Percentiles rank a stretch among this genome's conserved stretches.
Conservation (phyloP, 306 rosid species). For the Ceratonia siliqua region DNA sequence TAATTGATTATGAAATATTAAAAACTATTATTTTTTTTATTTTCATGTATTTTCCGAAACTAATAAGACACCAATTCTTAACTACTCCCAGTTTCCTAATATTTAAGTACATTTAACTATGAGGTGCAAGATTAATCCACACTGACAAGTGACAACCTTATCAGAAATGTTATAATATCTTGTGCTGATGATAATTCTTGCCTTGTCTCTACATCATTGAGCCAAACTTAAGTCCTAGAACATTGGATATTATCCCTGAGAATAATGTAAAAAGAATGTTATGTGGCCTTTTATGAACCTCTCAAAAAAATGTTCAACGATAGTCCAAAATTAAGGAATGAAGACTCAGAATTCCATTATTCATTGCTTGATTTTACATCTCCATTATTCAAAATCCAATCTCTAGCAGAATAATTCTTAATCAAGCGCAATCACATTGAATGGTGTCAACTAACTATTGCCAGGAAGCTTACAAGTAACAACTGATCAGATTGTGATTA, state of each 20-base stretch:
- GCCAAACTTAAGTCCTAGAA: background rate
- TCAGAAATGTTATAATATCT: conserved; percentile 4
- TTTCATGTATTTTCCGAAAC: background rate
- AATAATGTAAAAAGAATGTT: background rate
- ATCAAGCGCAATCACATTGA: conserved; percentile 1
- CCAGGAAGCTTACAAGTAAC: conserved; percentile 9
- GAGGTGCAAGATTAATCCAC: background rate
- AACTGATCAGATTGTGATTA: background rate
- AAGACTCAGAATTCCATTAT: conserved; percentile 22
- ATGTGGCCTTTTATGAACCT: conserved; percentile 5
- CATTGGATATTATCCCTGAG: background rate
- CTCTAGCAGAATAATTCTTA: background rate
- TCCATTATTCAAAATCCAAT: background rate
- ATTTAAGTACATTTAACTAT: conserved; percentile 5
- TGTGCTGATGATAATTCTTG: background rate
- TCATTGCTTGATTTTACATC: conserved; percentile 16
- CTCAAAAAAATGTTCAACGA: conserved; percentile 6
- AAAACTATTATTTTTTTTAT: no score
- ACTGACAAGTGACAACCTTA: background rate
- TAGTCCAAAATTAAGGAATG: background rate
- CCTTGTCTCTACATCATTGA: background rate
- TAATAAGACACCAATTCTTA: background rate
- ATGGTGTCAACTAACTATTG: conserved; percentile 29
- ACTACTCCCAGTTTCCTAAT: background rate
- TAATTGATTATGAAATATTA: no score